Evolutionary conservation across 257 asterid species (phyloP), one percentile per base, ranked within the genome.

Genomic region (Salvia splendens): DNA sequence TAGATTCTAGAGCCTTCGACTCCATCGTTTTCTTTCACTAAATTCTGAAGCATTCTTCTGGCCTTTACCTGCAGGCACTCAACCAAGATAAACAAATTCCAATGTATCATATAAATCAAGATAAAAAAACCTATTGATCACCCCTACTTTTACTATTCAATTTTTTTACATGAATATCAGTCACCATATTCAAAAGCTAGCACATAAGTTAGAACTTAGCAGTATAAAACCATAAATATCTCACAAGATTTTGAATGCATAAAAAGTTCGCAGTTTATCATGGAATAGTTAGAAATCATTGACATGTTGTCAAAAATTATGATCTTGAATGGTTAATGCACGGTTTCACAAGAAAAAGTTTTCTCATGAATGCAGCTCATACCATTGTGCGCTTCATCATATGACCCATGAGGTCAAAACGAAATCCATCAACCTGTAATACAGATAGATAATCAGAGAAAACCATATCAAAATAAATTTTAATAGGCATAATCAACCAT

Each of bases 321-420:
- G 47, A 42, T 16, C 5, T 59, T 14, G 38, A 69, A 20, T 48
- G 69, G 30, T 38, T 49, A 58, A 55, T 54, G 50, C 38, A 48
- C 9, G 20, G 54, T 53, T 48, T 42, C 51, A 43, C 42, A 3
- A 61, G 28, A 50, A 5, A 28, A 74, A 40, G 15, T 17, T 17
- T 48, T 53, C 15, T 48, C 41, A 48, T 5, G 57, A 68, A 61
- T 17, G 48, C 71, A 73, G 60, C 14, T 11, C 85, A 48, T 83
- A 93, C 98, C 98, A 89, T 89, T 52, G 97, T 83, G 48, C 72
- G 82, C 73, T 93, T 89, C 98, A 93, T 93, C 63, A 93, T 76
- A 75, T 93, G 97, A 14, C 98, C 98, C 98, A 93, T 93, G 63
- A 93, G 89, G 80, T 93, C 98, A 81, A 93, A 93, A 40, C 98